Base-by-base conservation (phyloP, 768 basidiomycete genomes). In the Phlegmacium glaucopus region DNA sequence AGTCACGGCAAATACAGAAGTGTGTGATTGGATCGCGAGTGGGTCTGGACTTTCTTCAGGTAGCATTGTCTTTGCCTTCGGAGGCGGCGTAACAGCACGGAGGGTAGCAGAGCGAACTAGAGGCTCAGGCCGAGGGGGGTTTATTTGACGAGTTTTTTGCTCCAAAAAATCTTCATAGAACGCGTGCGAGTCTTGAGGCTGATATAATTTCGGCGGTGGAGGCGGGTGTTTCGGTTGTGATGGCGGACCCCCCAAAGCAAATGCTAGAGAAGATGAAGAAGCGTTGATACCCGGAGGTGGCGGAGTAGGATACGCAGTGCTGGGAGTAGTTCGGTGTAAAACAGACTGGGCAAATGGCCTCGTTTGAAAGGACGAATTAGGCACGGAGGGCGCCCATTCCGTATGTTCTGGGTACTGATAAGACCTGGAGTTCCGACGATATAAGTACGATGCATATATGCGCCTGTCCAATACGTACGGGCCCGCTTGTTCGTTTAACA, bases 261-360 rank as follows among this genome's bases (percentile, higher is more conserved):
- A 75, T 4, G 88, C 87, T 47, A 89, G 77, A 10, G 88, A 90
- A 12, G 87, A 90, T 1, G 87, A 85, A 1, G 76, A 79, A n/a
- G 75, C 70, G 30, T 69, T 76, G 34, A 86, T 80, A 10, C 76
- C 75, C 1, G 84, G 83, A 13, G 80, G 80, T 1, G 86, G 83
- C 17, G 83, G 84, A 2, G 87, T 87, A 2, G 86, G 87, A 65
- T 90, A 90, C 2, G 80, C 75, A 4, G 74, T 70, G 13, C 73
- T 72, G n/a, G 86, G 82, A 4, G 72, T 64, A 27, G 78, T 75
- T 11, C 78, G 78, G 47, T 85, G 85, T 44, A 88, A 74, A 17
- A 90, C 57, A 3, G 85, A 79, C 47, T 81, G 80, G 0, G 86
- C 79, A 56, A 88, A 79, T 0, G 79, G 62, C 8, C 68, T 74